A percentile compares a stretch with the other conserved stretches of the same genome.
phyloP scores from a whole-genome alignment of 768 basidiomycete species.

The Tulasnella calospora region DNA sequence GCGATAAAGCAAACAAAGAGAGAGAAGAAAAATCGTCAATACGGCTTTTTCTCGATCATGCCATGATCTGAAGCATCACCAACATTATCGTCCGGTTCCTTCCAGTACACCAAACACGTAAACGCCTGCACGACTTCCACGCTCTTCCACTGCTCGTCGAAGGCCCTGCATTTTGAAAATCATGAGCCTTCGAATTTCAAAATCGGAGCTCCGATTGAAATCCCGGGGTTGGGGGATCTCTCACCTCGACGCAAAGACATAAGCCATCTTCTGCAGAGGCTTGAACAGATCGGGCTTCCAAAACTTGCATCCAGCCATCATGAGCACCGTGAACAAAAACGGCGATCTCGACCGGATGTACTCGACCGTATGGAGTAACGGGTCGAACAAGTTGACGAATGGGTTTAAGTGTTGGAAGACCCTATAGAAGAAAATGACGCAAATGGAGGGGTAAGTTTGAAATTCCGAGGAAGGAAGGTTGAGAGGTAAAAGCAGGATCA shows the following conservation, averaged over 20 bases:
- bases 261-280: constrained; percentile 63
- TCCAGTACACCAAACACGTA: constrained; percentile 86
- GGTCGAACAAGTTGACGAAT: constrained; percentile 85
- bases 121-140: constrained; percentile 88
- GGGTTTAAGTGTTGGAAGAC: constrained; percentile 82
- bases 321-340: constrained; percentile 76
- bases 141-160: constrained; percentile 70
- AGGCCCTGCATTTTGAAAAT: constrained; percentile 65
- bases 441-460: constrained; percentile 11
- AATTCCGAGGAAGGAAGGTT: constrained; percentile 17
- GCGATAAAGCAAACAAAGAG: neutral
- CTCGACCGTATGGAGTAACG: constrained; percentile 68
- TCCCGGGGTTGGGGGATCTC: neutral
- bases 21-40: neutral
- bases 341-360: constrained; percentile 78
- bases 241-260: constrained; percentile 41
- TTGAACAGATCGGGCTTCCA: constrained; percentile 65
- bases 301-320: constrained; percentile 83
- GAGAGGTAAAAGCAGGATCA: too few species aligned
- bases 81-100: constrained; percentile 78
- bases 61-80: constrained; percentile 30
- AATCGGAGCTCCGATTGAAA: neutral
- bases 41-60: neutral
- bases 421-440: constrained; percentile 23
- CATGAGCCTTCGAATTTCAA: neutral